Base-by-base conservation (phyloP, 2,329 filamentous ascomycete species). In the Nemania serpens region DNA sequence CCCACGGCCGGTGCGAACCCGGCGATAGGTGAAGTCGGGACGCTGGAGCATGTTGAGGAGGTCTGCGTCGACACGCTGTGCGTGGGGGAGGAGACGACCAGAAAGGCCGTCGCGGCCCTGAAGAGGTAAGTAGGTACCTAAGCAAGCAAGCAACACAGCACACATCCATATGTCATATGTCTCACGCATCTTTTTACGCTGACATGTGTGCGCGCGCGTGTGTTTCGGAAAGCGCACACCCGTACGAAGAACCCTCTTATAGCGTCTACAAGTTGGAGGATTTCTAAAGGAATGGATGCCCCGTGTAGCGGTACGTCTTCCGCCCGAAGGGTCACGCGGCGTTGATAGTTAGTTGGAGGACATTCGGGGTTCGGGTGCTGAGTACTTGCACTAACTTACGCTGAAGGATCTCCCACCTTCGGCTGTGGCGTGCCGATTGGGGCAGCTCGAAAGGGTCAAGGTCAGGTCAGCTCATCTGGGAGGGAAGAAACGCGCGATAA, bases 41-140 rank as follows among this genome's bases (percentile, higher is more conserved):
- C 77, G 42, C 68, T 90, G 0, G 86, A 90, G 73, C 72, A 84
- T 59, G 78, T 85, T 0, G 78, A 82, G 3, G 88, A 91, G 73
- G 78, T 83, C 1, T 80, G 81, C 49, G 84, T 89, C 15, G 88
- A 91, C 77, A 83, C 84, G 1, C 70, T 89, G 2, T 88, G 86
- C 69, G 67, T 85, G 0, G 86, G 87, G 0, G 81, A 83, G 67
- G 84, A 88, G 9, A 78, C 84, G 17, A 79, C 79, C 0, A 79
- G 76, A 62, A 79, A 79, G 41, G 88, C 82, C 1, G 87, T 91
- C 0, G 80, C 79, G 33, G 88, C 86, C 4, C 71, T 91, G 74
- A 91, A 89, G 73, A 79, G 76, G 88, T 89, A 66, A 70, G 83
- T 79, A n/a, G n/a, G n/a, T n/a, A n/a, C n/a, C n/a, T 89, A 65